Conservation (phyloP, 768 basidiomycete genomes). For the Astraeus odoratus region DNA sequence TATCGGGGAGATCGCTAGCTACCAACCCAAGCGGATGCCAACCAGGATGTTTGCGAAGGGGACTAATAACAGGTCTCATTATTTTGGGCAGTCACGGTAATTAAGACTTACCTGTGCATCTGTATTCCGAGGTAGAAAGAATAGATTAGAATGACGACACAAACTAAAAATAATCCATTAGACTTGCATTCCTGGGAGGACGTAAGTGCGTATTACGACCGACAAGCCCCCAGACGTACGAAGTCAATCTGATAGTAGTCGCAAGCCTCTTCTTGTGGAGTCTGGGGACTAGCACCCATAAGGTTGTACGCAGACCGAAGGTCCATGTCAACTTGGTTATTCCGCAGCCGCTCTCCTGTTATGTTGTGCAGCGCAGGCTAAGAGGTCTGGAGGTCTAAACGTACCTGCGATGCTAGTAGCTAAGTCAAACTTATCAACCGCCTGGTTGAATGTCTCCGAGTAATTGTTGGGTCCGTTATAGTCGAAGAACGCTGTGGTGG, state of each 20-base stretch:
- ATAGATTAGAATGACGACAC: constrained; percentile 1
- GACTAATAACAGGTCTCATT: constrained; percentile 40
- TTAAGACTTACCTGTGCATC: constrained; percentile 21
- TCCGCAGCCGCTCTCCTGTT: constrained; percentile 38
- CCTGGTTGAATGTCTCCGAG: background rate
- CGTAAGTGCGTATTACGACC: constrained; percentile 2
- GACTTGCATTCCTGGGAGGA: constrained; percentile 24
- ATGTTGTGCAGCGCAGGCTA: too few relatives aligned
- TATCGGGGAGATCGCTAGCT: constrained; percentile 1
- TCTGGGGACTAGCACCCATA: constrained; percentile 38
- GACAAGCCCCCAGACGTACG: constrained; percentile 10
- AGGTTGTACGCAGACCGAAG: constrained; percentile 49
- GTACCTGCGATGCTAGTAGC: background rate
- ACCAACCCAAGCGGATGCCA: constrained; percentile 64
- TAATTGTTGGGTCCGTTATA: background rate
- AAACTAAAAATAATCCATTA: background rate
- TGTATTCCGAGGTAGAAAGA: background rate
- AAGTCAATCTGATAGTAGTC: constrained; percentile 52
- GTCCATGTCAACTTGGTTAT: constrained; percentile 43
- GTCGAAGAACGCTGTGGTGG: background rate
- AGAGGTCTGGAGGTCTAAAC: too few relatives aligned
- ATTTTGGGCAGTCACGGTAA: background rate
- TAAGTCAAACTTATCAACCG: background rate
- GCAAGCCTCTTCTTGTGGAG: constrained; percentile 40
- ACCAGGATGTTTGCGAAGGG: constrained; percentile 56